Percentiles rank a stretch among this genome's conserved stretches.
phyloP scores from a whole-genome alignment of 805 yeast genomes.

The Lipomyces oligophaga region DNA sequence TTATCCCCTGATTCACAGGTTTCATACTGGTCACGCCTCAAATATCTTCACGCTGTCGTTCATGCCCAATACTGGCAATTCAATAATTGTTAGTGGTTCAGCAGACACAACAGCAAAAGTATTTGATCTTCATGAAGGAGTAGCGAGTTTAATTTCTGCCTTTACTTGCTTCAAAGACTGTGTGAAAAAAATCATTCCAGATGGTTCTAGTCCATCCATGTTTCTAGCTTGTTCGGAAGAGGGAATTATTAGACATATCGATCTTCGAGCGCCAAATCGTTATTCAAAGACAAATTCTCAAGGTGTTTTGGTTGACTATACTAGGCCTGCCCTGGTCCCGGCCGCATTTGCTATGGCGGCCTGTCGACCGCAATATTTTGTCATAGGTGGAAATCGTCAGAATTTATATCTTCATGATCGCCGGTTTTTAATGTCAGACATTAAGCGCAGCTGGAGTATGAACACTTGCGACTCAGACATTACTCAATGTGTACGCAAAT shows the following conservation, averaged over 20 bases:
- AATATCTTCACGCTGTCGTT: slow-evolving; percentile 28
- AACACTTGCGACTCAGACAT: slow-evolving; percentile 4
- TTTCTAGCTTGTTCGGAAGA: slow-evolving; percentile 28
- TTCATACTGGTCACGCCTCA: slow-evolving; percentile 26
- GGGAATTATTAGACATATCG: slow-evolving; percentile 25
- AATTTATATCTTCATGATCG: slow-evolving; percentile 27
- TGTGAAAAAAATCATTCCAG: slow-evolving; percentile 25
- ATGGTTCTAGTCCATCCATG: slow-evolving; percentile 19
- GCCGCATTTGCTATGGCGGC: slow-evolving; percentile 23
- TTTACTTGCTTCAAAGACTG: slow-evolving; percentile 17
- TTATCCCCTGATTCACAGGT: slow-evolving; percentile 18
- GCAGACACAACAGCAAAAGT: slow-evolving; percentile 25
- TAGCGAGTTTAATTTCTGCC: slow-evolving; percentile 1
- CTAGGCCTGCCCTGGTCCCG: slow-evolving; percentile 10
- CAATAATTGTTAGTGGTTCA: slow-evolving; percentile 19
- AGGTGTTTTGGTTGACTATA: slow-evolving; percentile 22
- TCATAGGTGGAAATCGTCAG: slow-evolving; percentile 25
- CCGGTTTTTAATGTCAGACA: slow-evolving; percentile 16
- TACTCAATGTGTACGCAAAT: slow-evolving; percentile 28
- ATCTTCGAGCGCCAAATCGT: slow-evolving; percentile 22
- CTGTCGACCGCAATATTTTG: slow-evolving; percentile 27
- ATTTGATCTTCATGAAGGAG: slow-evolving; percentile 25
- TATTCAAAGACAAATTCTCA: slow-evolving; percentile 4
- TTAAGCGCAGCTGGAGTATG: slow-evolving; percentile 16
- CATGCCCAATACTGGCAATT: slow-evolving; percentile 24